Evolutionary conservation across 441 rosid genomes (phyloP).

Genomic region (Daphne laureola): DNA sequence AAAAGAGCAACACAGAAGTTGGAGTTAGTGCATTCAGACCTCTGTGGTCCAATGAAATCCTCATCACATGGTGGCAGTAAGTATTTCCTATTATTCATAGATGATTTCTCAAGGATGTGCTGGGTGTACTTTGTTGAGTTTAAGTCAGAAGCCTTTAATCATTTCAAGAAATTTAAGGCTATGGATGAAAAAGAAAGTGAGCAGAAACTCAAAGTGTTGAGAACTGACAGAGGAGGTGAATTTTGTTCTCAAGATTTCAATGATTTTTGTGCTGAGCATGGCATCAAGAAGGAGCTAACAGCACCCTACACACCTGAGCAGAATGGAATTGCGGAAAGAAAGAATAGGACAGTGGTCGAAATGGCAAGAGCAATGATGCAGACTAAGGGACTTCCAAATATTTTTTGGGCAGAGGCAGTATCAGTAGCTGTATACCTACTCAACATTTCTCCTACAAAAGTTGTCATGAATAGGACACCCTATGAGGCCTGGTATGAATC

Average conservation of each 20-base stretch:
- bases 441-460: no score
- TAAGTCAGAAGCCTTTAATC: constrained; percentile 5
- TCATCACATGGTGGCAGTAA: background rate
- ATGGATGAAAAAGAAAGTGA: constrained; percentile 5
- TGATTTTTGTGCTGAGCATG: no score
- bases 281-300: no score
- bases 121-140: constrained; percentile 2
- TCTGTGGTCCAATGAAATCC: background rate
- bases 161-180: constrained; percentile 9
- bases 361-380: constrained; percentile 8
- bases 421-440: no score
- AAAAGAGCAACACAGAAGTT: background rate
- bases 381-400: background rate
- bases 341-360: background rate
- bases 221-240: no score
- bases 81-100: constrained; percentile 1
- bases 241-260: no score
- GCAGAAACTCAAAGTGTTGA: background rate
- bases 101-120: constrained; percentile 4
- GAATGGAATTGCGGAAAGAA: constrained; percentile 6
- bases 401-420: constrained; percentile 4
- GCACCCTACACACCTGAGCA: constrained; percentile 1
- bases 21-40: background rate
- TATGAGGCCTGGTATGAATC: no score
- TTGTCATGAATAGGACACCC: no score